Percentiles rank a stretch among this genome's conserved stretches.
These are phyloP conservation scores for Alternaria sp. DNA, from an alignment of 2,329 filamentous ascomycete species.

Conservation along the genomic window DNA sequence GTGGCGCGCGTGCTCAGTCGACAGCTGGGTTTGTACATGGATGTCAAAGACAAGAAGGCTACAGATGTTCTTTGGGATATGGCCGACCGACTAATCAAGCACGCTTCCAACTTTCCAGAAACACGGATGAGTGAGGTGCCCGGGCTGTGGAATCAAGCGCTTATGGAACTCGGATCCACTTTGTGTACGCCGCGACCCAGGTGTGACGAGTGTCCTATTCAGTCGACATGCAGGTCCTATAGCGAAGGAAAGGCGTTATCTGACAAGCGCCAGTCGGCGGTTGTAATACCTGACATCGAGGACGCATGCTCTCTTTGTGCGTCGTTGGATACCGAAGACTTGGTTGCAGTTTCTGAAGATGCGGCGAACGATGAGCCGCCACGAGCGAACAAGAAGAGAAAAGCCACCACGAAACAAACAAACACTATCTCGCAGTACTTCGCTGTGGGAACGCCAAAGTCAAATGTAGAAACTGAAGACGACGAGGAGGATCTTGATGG, in stretches of 20 bases:
- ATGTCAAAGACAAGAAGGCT: conserved; percentile 63
- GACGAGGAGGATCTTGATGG: conserved; percentile 1
- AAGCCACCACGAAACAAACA: conserved; percentile 19
- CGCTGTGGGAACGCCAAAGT: conserved; percentile 22
- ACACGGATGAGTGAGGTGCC: conserved; percentile 57
- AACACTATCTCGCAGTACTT: conserved; percentile 44
- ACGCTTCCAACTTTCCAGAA: conserved; percentile 50
- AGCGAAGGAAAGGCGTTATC: conserved; percentile 36
- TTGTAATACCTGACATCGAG: conserved; percentile 34
- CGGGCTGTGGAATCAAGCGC: conserved; percentile 67
- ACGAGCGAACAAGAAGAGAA: conserved; percentile 31
- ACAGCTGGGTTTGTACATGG: conserved; percentile 63
- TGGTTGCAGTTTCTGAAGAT: conserved; percentile 27
- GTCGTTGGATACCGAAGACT: conserved; percentile 38
- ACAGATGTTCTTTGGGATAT: conserved; percentile 65
- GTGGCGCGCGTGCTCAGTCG: conserved; percentile 66
- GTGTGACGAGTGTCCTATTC: conserved; percentile 52
- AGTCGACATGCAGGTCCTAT: conserved; percentile 40
- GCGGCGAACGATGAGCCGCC: conserved; percentile 19
- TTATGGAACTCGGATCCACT: conserved; percentile 71
- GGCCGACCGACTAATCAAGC: conserved; percentile 62
- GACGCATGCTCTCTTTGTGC: conserved; percentile 40
- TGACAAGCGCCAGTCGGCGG: conserved; percentile 15
- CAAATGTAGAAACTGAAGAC: conserved; percentile 14
- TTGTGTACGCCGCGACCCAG: conserved; percentile 66